Percentiles rank a stretch among this genome's conserved stretches.
These are phyloP conservation scores for Venturia aucupariae DNA, from an alignment of 2,329 filamentous ascomycete species.

Conservation along the genomic window DNA sequence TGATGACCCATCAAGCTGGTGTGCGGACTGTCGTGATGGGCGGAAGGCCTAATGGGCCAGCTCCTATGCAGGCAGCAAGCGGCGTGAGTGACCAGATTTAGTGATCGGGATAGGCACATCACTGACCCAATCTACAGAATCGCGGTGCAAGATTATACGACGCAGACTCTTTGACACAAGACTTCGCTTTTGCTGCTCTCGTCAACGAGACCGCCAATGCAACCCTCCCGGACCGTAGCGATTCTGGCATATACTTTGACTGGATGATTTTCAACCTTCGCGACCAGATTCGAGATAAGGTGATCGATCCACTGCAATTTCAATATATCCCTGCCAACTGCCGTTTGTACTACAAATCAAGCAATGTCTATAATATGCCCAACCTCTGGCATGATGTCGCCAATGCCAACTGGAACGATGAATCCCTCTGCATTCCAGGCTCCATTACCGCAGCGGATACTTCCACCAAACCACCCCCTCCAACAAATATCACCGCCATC, in stretches of 20 bases:
- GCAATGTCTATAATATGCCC: conserved; percentile 29
- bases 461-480: neutral
- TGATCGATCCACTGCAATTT: conserved; percentile 27
- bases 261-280: conserved; percentile 27
- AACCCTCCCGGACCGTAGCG: conserved; percentile 16
- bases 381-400: conserved; percentile 29
- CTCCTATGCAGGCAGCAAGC: conserved; percentile 51
- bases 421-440: neutral
- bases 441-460: neutral
- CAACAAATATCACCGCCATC: neutral
- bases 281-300: conserved; percentile 28
- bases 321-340: conserved; percentile 31
- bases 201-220: neutral
- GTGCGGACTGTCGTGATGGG: conserved; percentile 48
- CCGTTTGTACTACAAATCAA: conserved; percentile 29
- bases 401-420: conserved; percentile 25
- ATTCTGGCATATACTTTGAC: conserved; percentile 21
- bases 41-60: conserved; percentile 41
- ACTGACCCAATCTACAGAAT: neutral
- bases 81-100: conserved; percentile 46
- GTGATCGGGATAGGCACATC: neutral
- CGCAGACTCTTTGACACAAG: neutral
- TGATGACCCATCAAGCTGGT: conserved; percentile 42
- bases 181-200: neutral
- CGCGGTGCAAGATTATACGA: neutral